A percentile compares a stretch with the other conserved stretches of the same genome.
Conservation (phyloP, 805 yeast genomes). For the Wickerhamiella azyma region DNA sequence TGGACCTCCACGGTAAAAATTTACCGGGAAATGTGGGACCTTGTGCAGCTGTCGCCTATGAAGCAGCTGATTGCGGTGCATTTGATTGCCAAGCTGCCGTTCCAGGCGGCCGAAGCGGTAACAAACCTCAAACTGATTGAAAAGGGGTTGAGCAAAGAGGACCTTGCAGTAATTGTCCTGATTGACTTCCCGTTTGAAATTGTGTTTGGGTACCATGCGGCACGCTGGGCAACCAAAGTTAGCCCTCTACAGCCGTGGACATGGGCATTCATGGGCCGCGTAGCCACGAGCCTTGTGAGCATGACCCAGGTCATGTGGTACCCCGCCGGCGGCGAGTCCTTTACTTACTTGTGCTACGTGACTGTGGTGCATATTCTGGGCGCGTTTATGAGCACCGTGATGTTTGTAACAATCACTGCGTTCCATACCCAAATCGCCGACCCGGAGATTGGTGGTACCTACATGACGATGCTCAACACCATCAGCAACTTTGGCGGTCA, state of each 20-base stretch:
- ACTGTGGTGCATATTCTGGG: slow-evolving; percentile 73
- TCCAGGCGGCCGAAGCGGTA: slow-evolving; percentile 92
- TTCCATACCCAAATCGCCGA: slow-evolving; percentile 94
- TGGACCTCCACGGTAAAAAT: slow-evolving; percentile 18
- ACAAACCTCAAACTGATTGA: slow-evolving; percentile 84
- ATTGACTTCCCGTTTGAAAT: slow-evolving; percentile 95
- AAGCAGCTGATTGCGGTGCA: slow-evolving; percentile 63
- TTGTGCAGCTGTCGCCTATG: slow-evolving; percentile 44
- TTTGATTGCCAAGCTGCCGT: slow-evolving; percentile 73
- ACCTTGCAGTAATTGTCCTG: slow-evolving; percentile 78
- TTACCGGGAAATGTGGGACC: slow-evolving; percentile 26
- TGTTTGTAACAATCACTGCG: slow-evolving; percentile 86
- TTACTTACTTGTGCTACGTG: slow-evolving; percentile 50
- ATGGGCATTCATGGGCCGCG: slow-evolving; percentile 69
- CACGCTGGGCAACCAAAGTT: slow-evolving; percentile 76
- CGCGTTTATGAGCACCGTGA: slow-evolving; percentile 87
- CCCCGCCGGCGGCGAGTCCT: slow-evolving; percentile 42
- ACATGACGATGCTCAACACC: slow-evolving; percentile 92
- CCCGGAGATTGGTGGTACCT: slow-evolving; percentile 92
- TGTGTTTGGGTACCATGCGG: slow-evolving; percentile 89
- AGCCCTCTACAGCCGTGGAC: slow-evolving; percentile 75
- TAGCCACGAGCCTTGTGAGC: slow-evolving; percentile 62
- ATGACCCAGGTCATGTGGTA: slow-evolving; percentile 58
- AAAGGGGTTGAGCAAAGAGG: slow-evolving; percentile 86
- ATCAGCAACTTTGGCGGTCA: slow-evolving; percentile 90